Evolutionary conservation across 2,329 filamentous ascomycete genomes (phyloP), one percentile per base, ranked within the genome.

Genomic region (Aspergillus udagawae): DNA sequence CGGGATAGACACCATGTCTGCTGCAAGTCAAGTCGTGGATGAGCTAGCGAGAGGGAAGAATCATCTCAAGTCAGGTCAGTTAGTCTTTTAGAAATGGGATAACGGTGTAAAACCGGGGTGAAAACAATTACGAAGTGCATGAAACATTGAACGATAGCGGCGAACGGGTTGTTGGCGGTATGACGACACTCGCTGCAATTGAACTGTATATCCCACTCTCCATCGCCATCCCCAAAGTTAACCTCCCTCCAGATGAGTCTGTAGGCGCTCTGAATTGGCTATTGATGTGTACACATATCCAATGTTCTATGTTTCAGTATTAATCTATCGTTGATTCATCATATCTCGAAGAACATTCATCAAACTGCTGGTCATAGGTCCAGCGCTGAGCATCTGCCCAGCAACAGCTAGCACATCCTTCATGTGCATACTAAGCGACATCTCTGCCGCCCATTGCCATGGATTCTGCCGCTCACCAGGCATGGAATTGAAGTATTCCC

Each of bases 401-500:
- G 74, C 73, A 21, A 67, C 67, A 52, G 66, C 62, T 35, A 75
- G 63, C 23, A 78, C 44, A 47, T 70, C 70, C 53, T 70, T 77
- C 74, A 79, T 75, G 0, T 73, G 73, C 73, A 79, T 73, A 52
- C 68, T 76, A 53, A 79, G 55, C 0, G 86, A 85, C 80, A 94
- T 87, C 56, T 82, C 80, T 49, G 80, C 81, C 0, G 89, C 90
- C 92, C 92, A 96, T 63, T 89, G 80, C 88, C 88, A 93, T 0
- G 90, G 89, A 55, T 80, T 76, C 12, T 78, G 77, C 2, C 69
- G 70, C 25, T 83, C 86, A 1, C 86, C 87, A 0, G 90, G 89
- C 57, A 86, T 72, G 55, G 87, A 85, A 77, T 96, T 95, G 77
- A 93, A 96, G 71, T 94, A 96, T 76, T 97, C 92, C 92, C 92